phyloP scores from a whole-genome alignment of 2,329 filamentous ascomycete species.

The Penicillium expansum region DNA sequence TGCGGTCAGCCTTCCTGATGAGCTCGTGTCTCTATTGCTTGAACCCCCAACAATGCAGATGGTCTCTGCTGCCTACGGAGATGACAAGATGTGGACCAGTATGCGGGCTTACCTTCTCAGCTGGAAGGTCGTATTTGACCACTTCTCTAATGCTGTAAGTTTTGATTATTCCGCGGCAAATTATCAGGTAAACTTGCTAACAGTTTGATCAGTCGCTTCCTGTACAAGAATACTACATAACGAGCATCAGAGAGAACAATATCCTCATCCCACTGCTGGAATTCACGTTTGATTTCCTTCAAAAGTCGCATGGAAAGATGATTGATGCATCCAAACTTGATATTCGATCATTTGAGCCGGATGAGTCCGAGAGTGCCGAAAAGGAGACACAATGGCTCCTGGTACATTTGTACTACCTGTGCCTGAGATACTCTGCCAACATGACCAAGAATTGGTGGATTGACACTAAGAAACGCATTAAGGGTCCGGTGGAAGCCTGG shows the following conservation, averaged over 20 bases:
- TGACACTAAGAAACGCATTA: constrained; percentile 73
- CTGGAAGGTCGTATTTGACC: constrained; percentile 87
- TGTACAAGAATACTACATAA: constrained; percentile 75
- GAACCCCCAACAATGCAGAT: constrained; percentile 71
- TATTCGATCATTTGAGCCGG: constrained; percentile 58
- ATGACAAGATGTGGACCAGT: constrained; percentile 62
- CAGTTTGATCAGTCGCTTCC: constrained; percentile 60
- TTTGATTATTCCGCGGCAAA: neutral
- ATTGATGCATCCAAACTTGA: constrained; percentile 70
- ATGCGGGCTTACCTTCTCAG: constrained; percentile 80
- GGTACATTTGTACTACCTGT: constrained; percentile 80
- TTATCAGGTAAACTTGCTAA: constrained; percentile 23
- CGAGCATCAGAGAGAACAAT: constrained; percentile 72
- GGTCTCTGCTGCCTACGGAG: constrained; percentile 63
- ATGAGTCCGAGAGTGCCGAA: constrained; percentile 64
- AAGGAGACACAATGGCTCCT: constrained; percentile 79
- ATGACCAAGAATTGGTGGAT: constrained; percentile 84
- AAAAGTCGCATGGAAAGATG: constrained; percentile 70
- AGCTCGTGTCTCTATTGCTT: constrained; percentile 78
- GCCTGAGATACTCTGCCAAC: constrained; percentile 71
- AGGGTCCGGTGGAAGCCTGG: constrained; percentile 77
- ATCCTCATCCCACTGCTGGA: constrained; percentile 68
- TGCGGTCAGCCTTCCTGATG: constrained; percentile 71
- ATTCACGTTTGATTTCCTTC: constrained; percentile 81
- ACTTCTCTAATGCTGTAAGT: constrained; percentile 66